Base-by-base conservation (phyloP, 2,329 filamentous ascomycete species). In the Diaporthe capsici region DNA sequence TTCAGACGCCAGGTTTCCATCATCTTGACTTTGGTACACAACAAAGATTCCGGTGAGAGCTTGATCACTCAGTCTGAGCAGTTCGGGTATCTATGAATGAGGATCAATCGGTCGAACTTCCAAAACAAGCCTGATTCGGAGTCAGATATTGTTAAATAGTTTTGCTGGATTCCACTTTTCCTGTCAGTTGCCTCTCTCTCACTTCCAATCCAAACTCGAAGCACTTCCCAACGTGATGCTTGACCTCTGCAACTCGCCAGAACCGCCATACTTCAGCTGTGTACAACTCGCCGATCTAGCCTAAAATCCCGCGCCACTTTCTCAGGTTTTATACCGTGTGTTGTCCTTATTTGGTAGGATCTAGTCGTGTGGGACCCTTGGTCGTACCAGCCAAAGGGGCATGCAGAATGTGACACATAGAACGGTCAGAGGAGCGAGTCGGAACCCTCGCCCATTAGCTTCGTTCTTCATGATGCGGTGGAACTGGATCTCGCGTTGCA, bases 1-100 rank as follows among this genome's bases (percentile, higher is more conserved):
- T 47, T 65, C 15, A 49, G 61, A 31, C 60, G 60, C 61, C 61
- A 65, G 4, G 39, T 49, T 49, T 49, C 61, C 39, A 65, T 28
- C 39, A 65, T 65, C 39, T 22, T 49, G 61, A 44, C 31, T 39
- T 12, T 15, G 9, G 12, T 25, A 25, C 49, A 3, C 7, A 39
- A n/a, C 7, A 39, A n/a, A 17, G 7, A 4, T 12, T 28, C 17
- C 28, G 37, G 0, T 13, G 31, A n/a, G 34, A 39, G 57, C 4
- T n/a, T 22, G 3, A 37, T 4, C 9, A 13, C 34, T 34, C 37
- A 13, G 12, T 13, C 1, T 39, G 37, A 39, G 10, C 37, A 39
- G 37, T 39, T 39, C 12, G 3, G 37, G 37, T 39, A 8, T 34
- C 34, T 34, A 2, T 34, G 34, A 34, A 34, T 0, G 34, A 34